A percentile compares a stretch with the other conserved stretches of the same genome.
phyloP scores from a whole-genome alignment of 139 green algal genomes.

The Tetradesmus lagerheimii region DNA sequence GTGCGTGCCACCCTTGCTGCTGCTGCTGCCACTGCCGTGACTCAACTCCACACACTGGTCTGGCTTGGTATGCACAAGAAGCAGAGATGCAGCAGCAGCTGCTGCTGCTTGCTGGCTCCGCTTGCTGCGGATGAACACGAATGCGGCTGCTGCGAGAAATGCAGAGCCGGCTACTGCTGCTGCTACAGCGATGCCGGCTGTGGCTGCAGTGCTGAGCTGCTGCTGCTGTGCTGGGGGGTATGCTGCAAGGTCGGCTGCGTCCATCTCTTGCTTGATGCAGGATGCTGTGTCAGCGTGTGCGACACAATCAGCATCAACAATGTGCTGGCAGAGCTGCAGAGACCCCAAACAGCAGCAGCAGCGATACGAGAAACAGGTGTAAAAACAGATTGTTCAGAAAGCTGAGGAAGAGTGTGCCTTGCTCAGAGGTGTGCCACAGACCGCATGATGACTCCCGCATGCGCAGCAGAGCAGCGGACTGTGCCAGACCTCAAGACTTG shows the following conservation, averaged over 20 bases:
- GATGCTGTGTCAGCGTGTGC: neutral
- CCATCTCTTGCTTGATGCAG: slow-evolving; percentile 36
- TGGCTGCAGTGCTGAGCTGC: neutral
- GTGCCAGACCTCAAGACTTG: no score
- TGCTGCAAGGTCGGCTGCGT: neutral
- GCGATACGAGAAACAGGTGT: no score
- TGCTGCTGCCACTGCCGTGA: neutral
- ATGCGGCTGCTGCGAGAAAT: neutral
- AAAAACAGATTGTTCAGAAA: neutral
- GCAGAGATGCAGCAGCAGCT: neutral
- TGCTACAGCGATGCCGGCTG: slow-evolving; percentile 14
- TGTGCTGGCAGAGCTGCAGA: slow-evolving; percentile 26
- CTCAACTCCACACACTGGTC: neutral
- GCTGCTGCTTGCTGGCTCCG: neutral
- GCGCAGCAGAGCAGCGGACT: no score
- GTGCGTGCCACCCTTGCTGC: neutral
- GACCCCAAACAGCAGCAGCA: neutral
- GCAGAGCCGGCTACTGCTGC: neutral
- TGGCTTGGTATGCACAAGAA: neutral
- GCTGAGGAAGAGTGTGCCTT: no score
- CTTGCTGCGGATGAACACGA: neutral
- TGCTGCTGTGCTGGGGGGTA: slow-evolving; percentile 1
- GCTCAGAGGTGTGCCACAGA: no score
- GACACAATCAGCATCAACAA: slow-evolving; percentile 21
- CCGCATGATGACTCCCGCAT: no score